Evolutionary conservation across 2,329 filamentous ascomycete genomes (phyloP).

Genomic region (Didymella arachidicola): DNA sequence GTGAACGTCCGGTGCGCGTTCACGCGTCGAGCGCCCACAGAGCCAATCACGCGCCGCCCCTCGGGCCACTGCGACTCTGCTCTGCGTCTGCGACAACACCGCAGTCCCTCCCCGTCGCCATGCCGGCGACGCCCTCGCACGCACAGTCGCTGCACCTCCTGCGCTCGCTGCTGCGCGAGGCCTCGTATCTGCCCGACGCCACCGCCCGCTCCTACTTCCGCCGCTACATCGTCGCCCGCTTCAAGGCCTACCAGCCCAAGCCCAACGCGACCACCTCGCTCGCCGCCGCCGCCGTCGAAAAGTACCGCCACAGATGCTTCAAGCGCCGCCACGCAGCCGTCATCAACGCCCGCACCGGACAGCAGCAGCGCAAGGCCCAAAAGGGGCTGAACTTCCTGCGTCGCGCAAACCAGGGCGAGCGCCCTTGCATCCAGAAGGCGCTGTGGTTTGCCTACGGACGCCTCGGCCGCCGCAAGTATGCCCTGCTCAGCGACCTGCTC

Average conservation of each 20-base stretch:
- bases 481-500: slow-evolving; percentile 49
- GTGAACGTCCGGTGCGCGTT: background rate
- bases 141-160: slow-evolving; percentile 56
- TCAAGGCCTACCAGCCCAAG: slow-evolving; percentile 54
- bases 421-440: slow-evolving; percentile 59
- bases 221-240: slow-evolving; percentile 58
- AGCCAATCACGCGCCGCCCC: slow-evolving; percentile 30
- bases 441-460: slow-evolving; percentile 66
- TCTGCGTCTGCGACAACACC: background rate
- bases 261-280: slow-evolving; percentile 31
- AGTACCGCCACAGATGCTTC: slow-evolving; percentile 29
- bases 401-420: slow-evolving; percentile 65
- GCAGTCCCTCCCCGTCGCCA: background rate
- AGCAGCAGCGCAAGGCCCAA: slow-evolving; percentile 35
- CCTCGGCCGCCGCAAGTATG: slow-evolving; percentile 60
- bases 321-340: slow-evolving; percentile 31
- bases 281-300: slow-evolving; percentile 28
- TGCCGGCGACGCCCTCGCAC: slow-evolving; percentile 1
- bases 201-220: slow-evolving; percentile 60
- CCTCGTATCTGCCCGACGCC: slow-evolving; percentile 67
- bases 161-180: slow-evolving; percentile 65
- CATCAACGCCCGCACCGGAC: slow-evolving; percentile 34
- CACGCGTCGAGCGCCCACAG: slow-evolving; percentile 1
- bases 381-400: slow-evolving; percentile 56
- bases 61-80: background rate